phyloP scores from a whole-genome alignment of 148 eudicot species.

The Vaccinium vitisidaea region DNA sequence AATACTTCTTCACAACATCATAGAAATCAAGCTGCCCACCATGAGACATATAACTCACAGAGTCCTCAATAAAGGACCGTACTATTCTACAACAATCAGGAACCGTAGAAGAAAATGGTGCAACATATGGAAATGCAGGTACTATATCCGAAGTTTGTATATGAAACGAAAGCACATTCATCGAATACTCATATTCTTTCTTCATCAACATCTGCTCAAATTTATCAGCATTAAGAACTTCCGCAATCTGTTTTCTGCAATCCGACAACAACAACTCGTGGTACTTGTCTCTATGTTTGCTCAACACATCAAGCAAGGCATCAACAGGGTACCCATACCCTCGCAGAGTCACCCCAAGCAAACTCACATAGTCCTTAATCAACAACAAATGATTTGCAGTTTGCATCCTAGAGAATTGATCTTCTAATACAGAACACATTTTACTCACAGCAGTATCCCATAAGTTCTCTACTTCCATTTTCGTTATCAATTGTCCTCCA shows the following conservation, averaged over 20 bases:
- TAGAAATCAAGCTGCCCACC: constrained; percentile 97
- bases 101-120: constrained; percentile 91
- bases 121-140: constrained; percentile 92
- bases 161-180: constrained; percentile 92
- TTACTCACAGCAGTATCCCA: constrained; percentile 97
- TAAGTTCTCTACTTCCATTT: constrained; percentile 91
- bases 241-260: constrained; percentile 85
- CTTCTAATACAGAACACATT: constrained; percentile 95
- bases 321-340: constrained; percentile 86
- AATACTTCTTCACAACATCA: constrained; percentile 90
- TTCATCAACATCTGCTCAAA: constrained; percentile 96
- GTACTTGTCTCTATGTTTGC: constrained; percentile 96
- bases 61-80: constrained; percentile 91
- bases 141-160: constrained; percentile 82
- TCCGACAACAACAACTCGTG: constrained; percentile 86
- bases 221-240: constrained; percentile 73
- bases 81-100: constrained; percentile 98
- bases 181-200: constrained; percentile 93
- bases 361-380: constrained; percentile 96
- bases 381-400: constrained; percentile 92
- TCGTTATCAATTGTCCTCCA: constrained; percentile 82
- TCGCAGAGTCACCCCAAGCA: constrained; percentile 83
- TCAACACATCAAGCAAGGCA: constrained; percentile 88
- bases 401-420: constrained; percentile 97
- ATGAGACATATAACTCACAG: constrained; percentile 91